Evolutionary conservation across 1,139 yeast species (phyloP).

Genomic region (Pneumocystis canis): DNA sequence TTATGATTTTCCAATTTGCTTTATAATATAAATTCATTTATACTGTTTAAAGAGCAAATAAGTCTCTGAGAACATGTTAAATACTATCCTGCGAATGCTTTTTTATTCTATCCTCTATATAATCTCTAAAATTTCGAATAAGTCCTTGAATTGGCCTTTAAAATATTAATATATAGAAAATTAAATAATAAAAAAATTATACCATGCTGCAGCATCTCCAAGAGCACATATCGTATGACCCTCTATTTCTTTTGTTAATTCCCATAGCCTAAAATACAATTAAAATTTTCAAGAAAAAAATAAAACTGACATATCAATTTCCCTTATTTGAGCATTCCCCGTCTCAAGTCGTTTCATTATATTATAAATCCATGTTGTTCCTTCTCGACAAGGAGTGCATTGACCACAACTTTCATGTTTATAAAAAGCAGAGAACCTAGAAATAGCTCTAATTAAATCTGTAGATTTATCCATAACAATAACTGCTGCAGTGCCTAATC

Average conservation of each 20-base stretch:
- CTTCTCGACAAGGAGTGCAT: conserved; percentile 91
- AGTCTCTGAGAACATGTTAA: background rate
- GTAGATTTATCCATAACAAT: conserved; percentile 79
- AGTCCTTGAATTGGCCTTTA: conserved; percentile 47
- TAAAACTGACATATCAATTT: conserved; percentile 45
- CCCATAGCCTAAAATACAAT: conserved; percentile 33
- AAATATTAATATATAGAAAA: background rate
- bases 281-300: background rate
- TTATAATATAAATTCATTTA: background rate
- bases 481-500: conserved; percentile 84
- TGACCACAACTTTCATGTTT: conserved; percentile 89
- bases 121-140: conserved; percentile 67
- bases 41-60: background rate
- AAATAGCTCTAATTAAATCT: conserved; percentile 70
- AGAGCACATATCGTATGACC: conserved; percentile 85
- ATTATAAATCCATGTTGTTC: conserved; percentile 70
- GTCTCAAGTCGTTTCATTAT: conserved; percentile 68
- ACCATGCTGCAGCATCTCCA: conserved; percentile 92
- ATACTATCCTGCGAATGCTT: background rate
- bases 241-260: conserved; percentile 61
- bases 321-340: conserved; percentile 68
- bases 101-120: conserved; percentile 57
- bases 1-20: no score
- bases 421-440: conserved; percentile 66
- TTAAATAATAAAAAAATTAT: conserved; percentile 22